These are phyloP conservation scores for Aspergillus cavernicola DNA, from an alignment of 495 filamentous ascomycete species.

Conservation along the genomic window DNA sequence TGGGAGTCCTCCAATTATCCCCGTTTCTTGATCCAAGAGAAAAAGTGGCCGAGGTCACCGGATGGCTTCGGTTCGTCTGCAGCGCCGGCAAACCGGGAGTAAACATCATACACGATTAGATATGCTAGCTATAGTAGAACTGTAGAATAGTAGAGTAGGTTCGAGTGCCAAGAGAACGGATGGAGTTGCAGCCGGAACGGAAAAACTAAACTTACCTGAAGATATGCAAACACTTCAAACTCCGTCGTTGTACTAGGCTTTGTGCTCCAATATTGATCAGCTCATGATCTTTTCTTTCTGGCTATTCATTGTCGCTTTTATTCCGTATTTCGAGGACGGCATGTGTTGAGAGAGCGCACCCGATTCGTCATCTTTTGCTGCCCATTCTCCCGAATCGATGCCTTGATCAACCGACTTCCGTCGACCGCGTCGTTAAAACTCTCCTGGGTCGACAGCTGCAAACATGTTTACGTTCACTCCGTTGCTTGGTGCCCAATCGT, in stretches of 20 bases:
- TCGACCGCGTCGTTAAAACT: constrained; percentile 10
- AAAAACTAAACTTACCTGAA: neutral
- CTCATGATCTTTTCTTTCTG: neutral
- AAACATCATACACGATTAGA: too few species aligned
- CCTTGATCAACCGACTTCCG: constrained; percentile 1
- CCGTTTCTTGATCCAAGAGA: too few species aligned
- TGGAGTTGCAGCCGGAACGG: neutral
- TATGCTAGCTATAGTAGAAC: too few species aligned
- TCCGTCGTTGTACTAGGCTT: neutral
- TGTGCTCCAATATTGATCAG: neutral
- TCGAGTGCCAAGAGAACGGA: too few species aligned
- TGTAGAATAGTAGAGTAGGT: too few species aligned
- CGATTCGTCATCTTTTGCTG: neutral
- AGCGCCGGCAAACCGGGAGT: too few species aligned
- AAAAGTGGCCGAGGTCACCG: too few species aligned
- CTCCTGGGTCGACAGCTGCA: constrained; percentile 15
- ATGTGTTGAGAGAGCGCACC: neutral
- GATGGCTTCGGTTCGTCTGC: too few species aligned
- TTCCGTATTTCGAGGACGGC: neutral
- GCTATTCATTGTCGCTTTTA: neutral
- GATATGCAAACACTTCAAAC: constrained; percentile 1
- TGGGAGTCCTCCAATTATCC: too few species aligned
- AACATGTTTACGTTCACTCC: constrained; percentile 94
- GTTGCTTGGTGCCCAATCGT: constrained; percentile 82
- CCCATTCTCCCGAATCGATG: constrained; percentile 2